Percentiles rank a stretch among this genome's conserved stretches.
phyloP scores from a whole-genome alignment of 371 early-diverging fungal species.

The Mucor lusitanicus region DNA sequence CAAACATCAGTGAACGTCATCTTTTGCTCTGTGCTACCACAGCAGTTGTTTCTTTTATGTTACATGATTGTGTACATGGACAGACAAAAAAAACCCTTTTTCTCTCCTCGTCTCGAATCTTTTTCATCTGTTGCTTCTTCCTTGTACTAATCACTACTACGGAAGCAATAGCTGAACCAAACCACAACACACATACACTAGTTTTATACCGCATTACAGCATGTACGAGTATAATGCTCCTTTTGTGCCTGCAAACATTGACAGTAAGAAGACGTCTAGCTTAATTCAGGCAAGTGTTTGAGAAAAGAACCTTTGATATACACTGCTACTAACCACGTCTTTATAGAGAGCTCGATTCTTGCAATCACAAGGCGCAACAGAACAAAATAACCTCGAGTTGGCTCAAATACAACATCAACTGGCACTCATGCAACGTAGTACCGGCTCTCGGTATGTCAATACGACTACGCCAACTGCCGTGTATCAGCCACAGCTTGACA shows the following conservation, averaged over 20 bases:
- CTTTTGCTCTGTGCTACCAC: background rate
- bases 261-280: background rate
- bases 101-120: background rate
- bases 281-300: conserved; percentile 7
- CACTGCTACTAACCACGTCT: background rate
- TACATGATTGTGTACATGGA: background rate
- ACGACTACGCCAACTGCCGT: background rate
- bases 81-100: background rate
- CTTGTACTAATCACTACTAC: background rate
- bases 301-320: background rate
- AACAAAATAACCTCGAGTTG: conserved; percentile 63
- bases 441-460: background rate
- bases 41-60: background rate
- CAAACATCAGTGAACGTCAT: background rate
- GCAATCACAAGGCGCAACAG: conserved; percentile 62
- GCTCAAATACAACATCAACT: conserved; percentile 62
- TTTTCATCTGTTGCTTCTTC: background rate
- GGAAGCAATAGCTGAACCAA: background rate
- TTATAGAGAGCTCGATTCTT: conserved; percentile 27
- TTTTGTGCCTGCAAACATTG: conserved; percentile 1
- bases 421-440: conserved; percentile 2
- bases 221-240: background rate
- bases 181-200: background rate
- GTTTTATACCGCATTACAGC: conserved; percentile 3
- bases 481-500: conserved; percentile 1